phyloP scores from a whole-genome alignment of 2,329 filamentous ascomycete genomes.

The Pseudogymnoascus sp. region DNA sequence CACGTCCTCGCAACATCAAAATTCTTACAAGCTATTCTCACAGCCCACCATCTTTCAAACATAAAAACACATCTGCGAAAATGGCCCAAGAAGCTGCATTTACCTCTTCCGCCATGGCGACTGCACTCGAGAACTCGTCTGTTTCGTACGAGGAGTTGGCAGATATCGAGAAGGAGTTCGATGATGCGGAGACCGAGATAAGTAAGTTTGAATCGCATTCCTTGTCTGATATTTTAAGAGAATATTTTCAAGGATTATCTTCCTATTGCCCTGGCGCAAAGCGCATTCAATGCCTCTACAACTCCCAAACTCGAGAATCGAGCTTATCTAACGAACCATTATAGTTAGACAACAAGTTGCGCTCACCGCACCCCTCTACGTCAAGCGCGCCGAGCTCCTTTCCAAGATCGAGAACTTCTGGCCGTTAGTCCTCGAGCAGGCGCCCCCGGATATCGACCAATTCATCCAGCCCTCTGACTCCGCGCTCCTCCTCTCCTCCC shows the following conservation, averaged over 20 bases:
- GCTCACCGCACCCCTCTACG: slow-evolving; percentile 64
- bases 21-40: slow-evolving; percentile 4
- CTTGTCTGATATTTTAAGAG: neutral
- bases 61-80: neutral
- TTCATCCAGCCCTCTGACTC: slow-evolving; percentile 79
- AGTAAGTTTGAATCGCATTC: slow-evolving; percentile 47
- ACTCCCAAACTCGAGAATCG: neutral
- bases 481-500: slow-evolving; percentile 59
- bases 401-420: slow-evolving; percentile 81
- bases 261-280: neutral
- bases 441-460: slow-evolving; percentile 78
- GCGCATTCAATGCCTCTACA: neutral
- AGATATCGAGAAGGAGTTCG: slow-evolving; percentile 75
- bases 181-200: slow-evolving; percentile 74
- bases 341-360: slow-evolving; percentile 67
- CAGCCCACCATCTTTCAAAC: neutral
- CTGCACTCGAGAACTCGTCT: slow-evolving; percentile 34
- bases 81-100: slow-evolving; percentile 1
- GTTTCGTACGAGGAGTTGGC: slow-evolving; percentile 70
- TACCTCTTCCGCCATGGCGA: slow-evolving; percentile 9
- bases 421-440: slow-evolving; percentile 86
- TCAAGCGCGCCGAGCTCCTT: slow-evolving; percentile 65
- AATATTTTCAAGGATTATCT: neutral
- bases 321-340: slow-evolving; percentile 13
- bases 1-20: slow-evolving; percentile 7